Base-by-base conservation (phyloP, 139 green algal genomes). In the Monoraphidium neglectum region DNA sequence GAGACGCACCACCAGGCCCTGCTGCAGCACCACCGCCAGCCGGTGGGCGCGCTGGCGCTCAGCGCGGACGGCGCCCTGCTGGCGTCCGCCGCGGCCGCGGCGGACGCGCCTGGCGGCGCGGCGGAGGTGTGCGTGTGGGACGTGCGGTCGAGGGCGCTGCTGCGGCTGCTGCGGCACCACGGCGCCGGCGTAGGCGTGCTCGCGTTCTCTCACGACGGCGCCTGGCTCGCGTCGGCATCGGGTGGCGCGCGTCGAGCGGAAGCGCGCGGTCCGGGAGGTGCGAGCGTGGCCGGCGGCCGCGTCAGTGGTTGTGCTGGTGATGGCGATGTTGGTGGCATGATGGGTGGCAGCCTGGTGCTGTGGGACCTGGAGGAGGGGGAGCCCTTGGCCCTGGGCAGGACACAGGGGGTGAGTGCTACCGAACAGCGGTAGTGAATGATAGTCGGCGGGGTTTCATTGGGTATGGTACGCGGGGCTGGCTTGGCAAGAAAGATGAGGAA, bases 171-270 rank as follows among this genome's bases (percentile, higher is more conserved):
- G 62, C 56, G 80, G n/a, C 65, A 88, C 16, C 81, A 87, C 66
- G n/a, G 32, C 2, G 40, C 23, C 18, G 56, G 69, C 12, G 67
- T 78, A 6, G 60, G 77, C 46, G 54, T 77, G 68, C 36, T 92
- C 60, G 56, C 18, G 8, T 92, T 92, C 68, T 84, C 74, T 21
- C 72, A 49, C n/a, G 81, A 87, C 33, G 65, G 74, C 67, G 49
- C 51, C 30, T 80, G 77, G 77, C 82, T 90, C 43, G 63, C 80
- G 32, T 87, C 82, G 10, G 33, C 82, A n/a, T n/a, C n/a, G n/a
- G n/a, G n/a, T n/a, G n/a, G n/a, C n/a, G n/a, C n/a, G n/a, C n/a
- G n/a, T n/a, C n/a, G n/a, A n/a, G n/a, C n/a, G n/a, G n/a, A n/a
- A n/a, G n/a, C n/a, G n/a, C n/a, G n/a, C n/a, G n/a, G n/a, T n/a